These are phyloP conservation scores for Incumbomyces delicatus DNA, from an alignment of 2,329 filamentous ascomycete genomes.

Conservation along the genomic window DNA sequence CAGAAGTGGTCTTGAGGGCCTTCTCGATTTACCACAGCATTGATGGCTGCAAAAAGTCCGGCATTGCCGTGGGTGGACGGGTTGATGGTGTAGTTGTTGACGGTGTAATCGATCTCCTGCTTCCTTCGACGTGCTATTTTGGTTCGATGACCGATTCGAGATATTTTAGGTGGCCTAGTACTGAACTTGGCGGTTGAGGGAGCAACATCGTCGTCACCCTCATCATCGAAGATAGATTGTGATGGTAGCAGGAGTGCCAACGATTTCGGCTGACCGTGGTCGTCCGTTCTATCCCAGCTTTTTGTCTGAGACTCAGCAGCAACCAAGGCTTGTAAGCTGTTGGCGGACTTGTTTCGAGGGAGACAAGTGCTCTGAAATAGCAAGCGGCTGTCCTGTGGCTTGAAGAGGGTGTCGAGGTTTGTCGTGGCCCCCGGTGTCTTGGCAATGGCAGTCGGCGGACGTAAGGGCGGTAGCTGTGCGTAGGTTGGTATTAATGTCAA, in stretches of 20 bases:
- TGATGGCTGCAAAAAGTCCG: constrained; percentile 77
- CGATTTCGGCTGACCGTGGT: constrained; percentile 68
- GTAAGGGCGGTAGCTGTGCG: neutral
- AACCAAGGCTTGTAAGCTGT: constrained; percentile 22
- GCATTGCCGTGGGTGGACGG: constrained; percentile 86
- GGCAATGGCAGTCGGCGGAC: constrained; percentile 3
- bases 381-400: constrained; percentile 8
- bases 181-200: neutral
- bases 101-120: constrained; percentile 59
- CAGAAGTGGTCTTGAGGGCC: constrained; percentile 68
- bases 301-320: constrained; percentile 61
- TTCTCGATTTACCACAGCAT: constrained; percentile 62
- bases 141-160: constrained; percentile 20
- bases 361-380: constrained; percentile 11
- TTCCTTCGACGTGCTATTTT: constrained; percentile 34
- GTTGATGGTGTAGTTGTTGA: constrained; percentile 73
- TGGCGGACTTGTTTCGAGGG: constrained; percentile 21
- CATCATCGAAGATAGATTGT: constrained; percentile 63
- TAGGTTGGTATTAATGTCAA: neutral
- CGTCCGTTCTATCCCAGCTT: constrained; percentile 58
- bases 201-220: constrained; percentile 11
- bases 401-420: constrained; percentile 34
- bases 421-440: constrained; percentile 34
- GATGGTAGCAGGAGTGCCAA: constrained; percentile 65
- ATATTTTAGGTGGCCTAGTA: neutral